Evolutionary conservation across 441 rosid genomes (phyloP), one percentile per base, ranked within the genome.

Genomic region (Erysimum cheiri): DNA sequence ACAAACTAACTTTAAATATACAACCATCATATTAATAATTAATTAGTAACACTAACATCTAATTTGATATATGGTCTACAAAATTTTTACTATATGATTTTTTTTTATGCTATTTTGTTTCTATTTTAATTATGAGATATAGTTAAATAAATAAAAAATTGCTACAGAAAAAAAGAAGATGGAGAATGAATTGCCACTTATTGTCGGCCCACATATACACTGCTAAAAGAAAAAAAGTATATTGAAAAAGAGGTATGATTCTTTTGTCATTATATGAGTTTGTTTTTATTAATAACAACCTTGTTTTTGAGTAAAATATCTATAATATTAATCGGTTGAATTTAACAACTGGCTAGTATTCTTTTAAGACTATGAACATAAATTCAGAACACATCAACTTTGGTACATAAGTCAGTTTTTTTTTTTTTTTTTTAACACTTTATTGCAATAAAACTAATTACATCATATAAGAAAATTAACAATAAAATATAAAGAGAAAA

Each of bases 241-340:
- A 13, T 44, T 10, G 48, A 6, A 24, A 0, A 22, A 64, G 68
- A 48, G 28, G 48, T 32, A 31, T 65, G 48, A 62, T 69, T 64
- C 47, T 75, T 63, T 75, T 75, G 75, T 69, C 71, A 63, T 37
- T 48, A 55, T 64, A 24, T 56, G 67, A 14, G 52, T 69, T 31
- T 54, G 31, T 48, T 53, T 68, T 40, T 9, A 19, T 37, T 41
- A n/a, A 31, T 67, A 53, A 28, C 17, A 46, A 33, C 4, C 6
- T 60, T 40, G 0, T 8, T 50, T 61, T 59, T 4, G 4, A 31
- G 31, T 35, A 6, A 26, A 26, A 43, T 8, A 5, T 37, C 7
- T 50, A 13, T 54, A 28, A 3, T 12, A 70, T 6, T 13, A 60
- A 17, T 17, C 26, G 29, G 12, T 32, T 19, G 33, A 11, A 36